Evolutionary conservation across 2,329 filamentous ascomycete genomes (phyloP).

Genomic region (Colletotrichum sublineola): DNA sequence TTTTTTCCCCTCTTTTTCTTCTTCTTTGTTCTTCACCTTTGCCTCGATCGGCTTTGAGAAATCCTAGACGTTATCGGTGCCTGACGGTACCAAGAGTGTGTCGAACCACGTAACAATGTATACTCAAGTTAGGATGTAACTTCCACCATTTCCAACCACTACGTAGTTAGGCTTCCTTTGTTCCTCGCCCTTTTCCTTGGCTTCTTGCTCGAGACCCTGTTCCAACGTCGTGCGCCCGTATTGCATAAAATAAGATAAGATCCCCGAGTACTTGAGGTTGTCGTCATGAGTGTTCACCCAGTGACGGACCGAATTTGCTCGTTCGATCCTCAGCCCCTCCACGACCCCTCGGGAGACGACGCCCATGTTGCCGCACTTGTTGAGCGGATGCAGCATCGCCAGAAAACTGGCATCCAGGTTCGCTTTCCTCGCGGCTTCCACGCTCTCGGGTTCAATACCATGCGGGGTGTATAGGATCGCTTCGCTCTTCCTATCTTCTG

Average conservation of each 20-base stretch:
- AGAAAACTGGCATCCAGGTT: background rate
- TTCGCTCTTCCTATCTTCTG: background rate
- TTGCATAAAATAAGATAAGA: background rate
- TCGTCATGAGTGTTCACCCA: constrained; percentile 11
- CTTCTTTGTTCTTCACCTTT: too few relatives aligned
- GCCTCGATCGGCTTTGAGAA: too few relatives aligned
- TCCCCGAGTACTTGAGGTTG: background rate
- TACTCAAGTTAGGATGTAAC: constrained; percentile 3
- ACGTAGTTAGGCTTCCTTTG: background rate
- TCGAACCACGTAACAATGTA: too few relatives aligned
- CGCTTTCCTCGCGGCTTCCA: constrained; percentile 1
- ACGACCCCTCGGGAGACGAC: background rate
- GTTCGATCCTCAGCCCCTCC: constrained; percentile 6
- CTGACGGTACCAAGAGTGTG: too few relatives aligned
- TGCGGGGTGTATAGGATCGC: constrained; percentile 26
- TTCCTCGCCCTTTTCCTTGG: background rate
- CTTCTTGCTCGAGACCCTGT: constrained; percentile 8
- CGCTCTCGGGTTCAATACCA: constrained; percentile 1
- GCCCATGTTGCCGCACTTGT: constrained; percentile 8
- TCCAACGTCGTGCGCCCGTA: background rate
- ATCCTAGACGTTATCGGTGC: too few relatives aligned
- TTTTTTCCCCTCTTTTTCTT: background rate
- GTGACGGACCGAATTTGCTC: background rate
- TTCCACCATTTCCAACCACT: constrained; percentile 4
- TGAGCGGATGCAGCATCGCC: constrained; percentile 20